Percentiles rank a stretch among this genome's conserved stretches.
phyloP scores from a whole-genome alignment of 805 yeast species.

The Priceomyces haplophilus region DNA sequence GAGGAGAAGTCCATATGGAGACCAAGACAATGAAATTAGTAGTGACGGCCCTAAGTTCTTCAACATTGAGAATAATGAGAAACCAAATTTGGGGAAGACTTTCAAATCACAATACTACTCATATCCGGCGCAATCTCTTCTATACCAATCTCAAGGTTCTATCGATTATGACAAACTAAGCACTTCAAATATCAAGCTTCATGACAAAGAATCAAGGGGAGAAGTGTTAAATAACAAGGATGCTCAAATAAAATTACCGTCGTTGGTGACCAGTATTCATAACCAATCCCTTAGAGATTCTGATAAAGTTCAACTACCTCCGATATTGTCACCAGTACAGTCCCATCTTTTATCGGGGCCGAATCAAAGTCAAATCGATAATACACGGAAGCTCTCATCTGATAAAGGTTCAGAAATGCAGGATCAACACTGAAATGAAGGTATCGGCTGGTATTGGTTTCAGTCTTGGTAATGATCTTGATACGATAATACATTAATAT shows the following conservation, averaged over 20 bases:
- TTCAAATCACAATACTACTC: conserved; percentile 18
- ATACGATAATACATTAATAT: too few species aligned
- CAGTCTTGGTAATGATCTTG: too few species aligned
- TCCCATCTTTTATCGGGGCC: too few species aligned
- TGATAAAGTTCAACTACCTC: conserved; percentile 13
- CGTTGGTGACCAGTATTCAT: conserved; percentile 10
- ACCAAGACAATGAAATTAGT: conserved; percentile 12
- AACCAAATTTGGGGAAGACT: conserved; percentile 6
- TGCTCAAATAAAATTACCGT: conserved; percentile 12
- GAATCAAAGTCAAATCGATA: too few species aligned
- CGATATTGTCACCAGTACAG: conserved; percentile 7
- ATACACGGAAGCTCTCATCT: too few species aligned
- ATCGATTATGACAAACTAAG: neutral
- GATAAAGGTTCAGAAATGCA: too few species aligned
- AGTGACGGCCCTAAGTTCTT: conserved; percentile 20
- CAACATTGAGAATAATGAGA: neutral
- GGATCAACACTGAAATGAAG: too few species aligned
- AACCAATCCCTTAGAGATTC: conserved; percentile 1
- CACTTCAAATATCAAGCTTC: conserved; percentile 5
- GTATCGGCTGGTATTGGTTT: too few species aligned
- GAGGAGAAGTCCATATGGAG: conserved; percentile 2
- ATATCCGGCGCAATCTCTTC: conserved; percentile 21
- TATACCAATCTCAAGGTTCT: conserved; percentile 5
- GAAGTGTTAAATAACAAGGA: neutral
- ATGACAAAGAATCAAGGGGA: conserved; percentile 2